Evolutionary conservation across 305 asterid genomes (phyloP).

Genomic region (Solanum aculeatissimum): DNA sequence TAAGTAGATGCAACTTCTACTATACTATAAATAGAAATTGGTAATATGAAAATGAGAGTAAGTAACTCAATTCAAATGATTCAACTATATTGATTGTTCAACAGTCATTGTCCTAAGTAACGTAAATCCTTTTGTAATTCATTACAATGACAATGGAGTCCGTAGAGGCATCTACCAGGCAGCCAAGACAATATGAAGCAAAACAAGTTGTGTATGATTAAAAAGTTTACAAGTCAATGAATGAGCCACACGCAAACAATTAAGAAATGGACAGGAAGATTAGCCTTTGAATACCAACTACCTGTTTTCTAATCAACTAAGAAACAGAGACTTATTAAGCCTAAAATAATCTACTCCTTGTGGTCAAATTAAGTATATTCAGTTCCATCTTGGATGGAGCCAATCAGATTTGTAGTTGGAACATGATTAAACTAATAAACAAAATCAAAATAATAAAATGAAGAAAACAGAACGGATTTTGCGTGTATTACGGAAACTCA

Average conservation of each 20-base stretch:
- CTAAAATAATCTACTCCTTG: not conserved
- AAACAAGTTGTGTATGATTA: not conserved
- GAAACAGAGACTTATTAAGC: not conserved
- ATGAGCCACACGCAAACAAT: not conserved
- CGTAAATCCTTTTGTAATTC: not conserved
- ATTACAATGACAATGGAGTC: not conserved
- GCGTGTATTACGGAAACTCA: conserved; percentile 25
- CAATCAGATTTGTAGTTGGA: not conserved
- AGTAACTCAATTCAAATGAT: not conserved
- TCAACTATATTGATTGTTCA: not conserved
- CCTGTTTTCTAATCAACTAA: not conserved
- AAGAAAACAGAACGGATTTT: not conserved
- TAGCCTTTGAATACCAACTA: not conserved
- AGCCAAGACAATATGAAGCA: not conserved
- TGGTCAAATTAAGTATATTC: not conserved
- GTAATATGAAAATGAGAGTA: not conserved
- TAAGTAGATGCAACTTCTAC: not conserved
- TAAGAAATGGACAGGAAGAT: not conserved
- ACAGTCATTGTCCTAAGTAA: not conserved
- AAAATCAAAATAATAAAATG: not conserved
- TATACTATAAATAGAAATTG: not conserved
- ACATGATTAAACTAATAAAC: not conserved
- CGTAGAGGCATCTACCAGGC: not conserved
- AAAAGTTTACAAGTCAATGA: not conserved
- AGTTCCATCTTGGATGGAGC: not conserved